These are phyloP conservation scores for Salix brachista DNA, from an alignment of 345 rosid species.

Conservation along the genomic window DNA sequence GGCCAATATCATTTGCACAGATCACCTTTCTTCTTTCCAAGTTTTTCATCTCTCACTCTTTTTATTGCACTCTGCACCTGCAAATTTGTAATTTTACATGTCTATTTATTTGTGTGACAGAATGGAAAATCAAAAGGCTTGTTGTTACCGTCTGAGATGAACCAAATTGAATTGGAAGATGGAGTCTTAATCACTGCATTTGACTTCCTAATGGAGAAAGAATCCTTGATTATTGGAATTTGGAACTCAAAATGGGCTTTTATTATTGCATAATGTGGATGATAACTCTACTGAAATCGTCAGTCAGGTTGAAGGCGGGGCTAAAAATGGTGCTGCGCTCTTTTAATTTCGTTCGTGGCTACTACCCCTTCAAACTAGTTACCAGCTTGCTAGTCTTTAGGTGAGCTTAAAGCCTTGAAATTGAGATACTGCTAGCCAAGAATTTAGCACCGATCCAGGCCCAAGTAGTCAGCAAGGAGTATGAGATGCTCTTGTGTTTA, in stretches of 20 bases:
- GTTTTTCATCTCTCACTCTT: conserved; percentile 22
- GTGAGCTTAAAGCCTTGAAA: too few species aligned
- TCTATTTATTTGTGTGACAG: conserved; percentile 30
- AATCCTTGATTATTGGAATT: conserved; percentile 82
- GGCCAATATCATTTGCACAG: conserved; percentile 49
- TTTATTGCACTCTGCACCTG: neutral
- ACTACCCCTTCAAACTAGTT: neutral
- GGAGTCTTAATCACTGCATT: conserved; percentile 65
- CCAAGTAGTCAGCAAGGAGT: too few species aligned
- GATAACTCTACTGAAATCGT: conserved; percentile 60
- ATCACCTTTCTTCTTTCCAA: conserved; percentile 59
- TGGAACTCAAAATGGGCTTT: conserved; percentile 69
- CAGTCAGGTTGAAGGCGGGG: conserved; percentile 85
- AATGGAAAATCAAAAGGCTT: conserved; percentile 40
- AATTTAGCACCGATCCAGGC: too few species aligned
- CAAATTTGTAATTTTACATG: neutral
- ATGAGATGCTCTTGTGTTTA: too few species aligned
- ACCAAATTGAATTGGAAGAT: conserved; percentile 54
- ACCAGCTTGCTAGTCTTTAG: too few species aligned
- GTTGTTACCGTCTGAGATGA: conserved; percentile 39
- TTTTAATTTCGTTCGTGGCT: neutral
- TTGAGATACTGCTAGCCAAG: too few species aligned
- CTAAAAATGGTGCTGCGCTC: conserved; percentile 13
- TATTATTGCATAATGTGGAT: conserved; percentile 60
- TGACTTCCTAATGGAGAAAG: conserved; percentile 89